Evolutionary conservation across 2,329 filamentous ascomycete genomes (phyloP), one percentile per base, ranked within the genome.

Genomic region (Zelopaecilomyces penicillatus): DNA sequence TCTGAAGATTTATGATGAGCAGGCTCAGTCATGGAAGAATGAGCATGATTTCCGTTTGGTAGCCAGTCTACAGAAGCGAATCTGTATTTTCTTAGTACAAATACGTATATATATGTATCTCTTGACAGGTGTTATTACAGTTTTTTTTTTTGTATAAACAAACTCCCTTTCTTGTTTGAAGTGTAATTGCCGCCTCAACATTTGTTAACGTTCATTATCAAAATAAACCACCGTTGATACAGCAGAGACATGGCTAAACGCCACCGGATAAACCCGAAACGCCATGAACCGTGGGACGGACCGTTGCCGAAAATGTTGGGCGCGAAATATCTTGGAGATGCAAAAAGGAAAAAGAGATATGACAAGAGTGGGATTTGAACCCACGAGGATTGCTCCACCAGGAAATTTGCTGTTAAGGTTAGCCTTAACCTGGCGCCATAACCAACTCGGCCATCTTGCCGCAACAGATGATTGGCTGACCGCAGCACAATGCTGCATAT

Each of bases 351-450:
- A 42, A 46, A 48, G 44, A 37, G 38, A 43, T 41, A 33, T 50
- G 48, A 50, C 43, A 39, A 47, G 48, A 50, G 48, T 50, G 48
- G 48, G 48, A 50, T 41, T 50, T 45, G 48, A 50, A 50, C 48
- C 48, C 48, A 50, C 48, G 48, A 41, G 45, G 45, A 47, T 47
- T 47, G 45, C 45, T 47, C 45, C 45, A 47, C 45, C 45, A 47
- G 45, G 45, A 47, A 44, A 19, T 19, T 47, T 47, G 42, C 41
- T 47, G 45, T 47, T 47, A 47, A 47, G 45, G 45, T 45, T 19
- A 47, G 42, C 45, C 45, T 47, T 47, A 47, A 47, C 45, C 45
- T 47, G 45, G 39, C 45, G 45, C 45, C 45, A 47, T 47, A 47
- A 47, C 45, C 45, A 44, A 46, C 45, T 47, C 45, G 45, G 45